Evolutionary conservation across 352 stramenopile genomes (phyloP).

Genomic region (Phytophthora hybrid): DNA sequence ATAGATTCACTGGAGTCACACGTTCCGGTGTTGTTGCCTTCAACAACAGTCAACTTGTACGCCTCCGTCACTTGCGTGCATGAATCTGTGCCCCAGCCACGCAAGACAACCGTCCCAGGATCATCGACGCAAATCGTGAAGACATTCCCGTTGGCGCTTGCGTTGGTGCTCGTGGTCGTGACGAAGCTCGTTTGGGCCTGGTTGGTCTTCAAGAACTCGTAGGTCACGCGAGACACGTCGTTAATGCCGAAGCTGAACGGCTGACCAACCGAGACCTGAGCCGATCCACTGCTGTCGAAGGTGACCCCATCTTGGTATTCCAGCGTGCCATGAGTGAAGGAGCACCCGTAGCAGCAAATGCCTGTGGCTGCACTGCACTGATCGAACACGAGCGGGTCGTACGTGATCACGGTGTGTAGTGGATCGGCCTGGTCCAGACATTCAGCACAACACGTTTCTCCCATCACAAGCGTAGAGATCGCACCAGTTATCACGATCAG

Average conservation of each 20-base stretch:
- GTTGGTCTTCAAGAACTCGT: constrained; percentile 47
- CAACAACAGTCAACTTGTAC: constrained; percentile 38
- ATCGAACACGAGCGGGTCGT: constrained; percentile 53
- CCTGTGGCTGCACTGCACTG: constrained; percentile 49
- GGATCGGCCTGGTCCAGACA: constrained; percentile 55
- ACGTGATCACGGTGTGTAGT: constrained; percentile 38
- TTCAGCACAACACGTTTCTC: constrained; percentile 45
- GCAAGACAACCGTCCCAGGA: constrained; percentile 51
- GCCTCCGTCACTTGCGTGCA: constrained; percentile 53
- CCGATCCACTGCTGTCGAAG: constrained; percentile 37
- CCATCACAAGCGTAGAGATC: neutral
- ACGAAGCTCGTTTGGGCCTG: constrained; percentile 63
- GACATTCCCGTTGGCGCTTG: constrained; percentile 25
- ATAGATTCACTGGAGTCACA: constrained; percentile 16
- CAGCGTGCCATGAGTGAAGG: constrained; percentile 46
- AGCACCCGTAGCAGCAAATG: constrained; percentile 66
- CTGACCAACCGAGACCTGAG: constrained; percentile 40
- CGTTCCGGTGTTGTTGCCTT: constrained; percentile 21
- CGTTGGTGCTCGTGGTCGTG: constrained; percentile 30
- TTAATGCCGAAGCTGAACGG: constrained; percentile 48
- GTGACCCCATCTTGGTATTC: constrained; percentile 48
- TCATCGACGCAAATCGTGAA: constrained; percentile 61
- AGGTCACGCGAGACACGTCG: constrained; percentile 53
- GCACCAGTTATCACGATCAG: neutral
- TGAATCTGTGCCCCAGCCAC: constrained; percentile 54